A percentile compares a stretch with the other conserved stretches of the same genome.
phyloP scores from a whole-genome alignment of 129 eudicot genomes.

The Lonicera japonica region DNA sequence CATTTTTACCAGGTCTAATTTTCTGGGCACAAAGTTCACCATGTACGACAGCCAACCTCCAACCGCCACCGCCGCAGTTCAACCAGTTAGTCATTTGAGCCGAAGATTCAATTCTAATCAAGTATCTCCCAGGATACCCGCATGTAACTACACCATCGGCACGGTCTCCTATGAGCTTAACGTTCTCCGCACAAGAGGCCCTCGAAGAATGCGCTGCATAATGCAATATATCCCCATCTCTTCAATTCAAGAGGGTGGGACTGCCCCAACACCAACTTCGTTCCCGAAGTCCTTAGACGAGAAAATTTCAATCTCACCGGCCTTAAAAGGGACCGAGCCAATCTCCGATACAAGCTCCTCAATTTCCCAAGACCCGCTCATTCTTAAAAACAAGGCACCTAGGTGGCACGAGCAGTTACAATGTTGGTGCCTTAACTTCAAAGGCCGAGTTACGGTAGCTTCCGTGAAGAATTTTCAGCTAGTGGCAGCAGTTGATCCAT shows the following conservation, averaged over 20 bases:
- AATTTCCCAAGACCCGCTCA: constrained; percentile 31
- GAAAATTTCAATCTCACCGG: constrained; percentile 15
- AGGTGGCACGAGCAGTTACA: constrained; percentile 96
- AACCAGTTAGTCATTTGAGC: constrained; percentile 31
- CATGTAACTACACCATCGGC: constrained; percentile 58
- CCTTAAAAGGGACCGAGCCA: constrained; percentile 37
- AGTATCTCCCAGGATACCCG: constrained; percentile 68
- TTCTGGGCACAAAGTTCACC: constrained; percentile 89
- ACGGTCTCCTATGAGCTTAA: constrained; percentile 81
- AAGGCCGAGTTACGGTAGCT: constrained; percentile 93
- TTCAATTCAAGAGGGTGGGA: constrained; percentile 84
- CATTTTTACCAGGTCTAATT: constrained; percentile 64
- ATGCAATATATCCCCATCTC: constrained; percentile 70
- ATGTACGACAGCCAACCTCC: constrained; percentile 75
- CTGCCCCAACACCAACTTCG: constrained; percentile 74
- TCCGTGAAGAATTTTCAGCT: constrained; percentile 95
- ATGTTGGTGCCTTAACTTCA: constrained; percentile 94
- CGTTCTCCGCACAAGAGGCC: constrained; percentile 80
- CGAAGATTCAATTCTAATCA: constrained; percentile 59
- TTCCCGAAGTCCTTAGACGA: constrained; percentile 48
- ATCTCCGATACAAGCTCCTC: constrained; percentile 23
- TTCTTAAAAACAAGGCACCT: constrained; percentile 80
- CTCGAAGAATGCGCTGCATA: constrained; percentile 73
- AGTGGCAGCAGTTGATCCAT: constrained; percentile 69
- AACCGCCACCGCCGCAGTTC: constrained; percentile 36